Evolutionary conservation across 108 stramenopile genomes (phyloP).

Genomic region (Skeletonema grethae): DNA sequence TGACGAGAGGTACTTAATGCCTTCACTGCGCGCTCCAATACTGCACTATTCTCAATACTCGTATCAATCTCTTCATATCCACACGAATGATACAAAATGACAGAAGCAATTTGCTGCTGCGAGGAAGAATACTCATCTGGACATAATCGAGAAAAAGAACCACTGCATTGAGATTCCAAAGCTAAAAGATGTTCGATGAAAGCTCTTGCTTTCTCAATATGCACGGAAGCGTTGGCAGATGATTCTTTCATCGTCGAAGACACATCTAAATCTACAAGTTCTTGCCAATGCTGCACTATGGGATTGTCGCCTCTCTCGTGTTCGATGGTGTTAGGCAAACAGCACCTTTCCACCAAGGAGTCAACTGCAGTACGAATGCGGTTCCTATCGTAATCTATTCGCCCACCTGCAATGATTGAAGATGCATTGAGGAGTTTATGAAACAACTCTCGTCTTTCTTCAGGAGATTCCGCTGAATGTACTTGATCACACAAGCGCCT

Average conservation of each 20-base stretch:
- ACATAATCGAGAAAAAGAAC: conserved; percentile 66
- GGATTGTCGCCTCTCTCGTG: not conserved
- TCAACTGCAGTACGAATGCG: conserved; percentile 27
- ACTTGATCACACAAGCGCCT: conserved; percentile 19
- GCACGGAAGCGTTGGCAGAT: not conserved
- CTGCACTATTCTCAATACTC: conserved; percentile 2
- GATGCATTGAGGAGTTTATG: conserved; percentile 21
- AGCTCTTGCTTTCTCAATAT: conserved; percentile 1
- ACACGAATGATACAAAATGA: conserved; percentile 58
- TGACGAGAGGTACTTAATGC: conserved; percentile 53
- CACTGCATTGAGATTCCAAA: conserved; percentile 17
- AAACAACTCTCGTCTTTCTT: conserved; percentile 12
- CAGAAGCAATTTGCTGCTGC: conserved; percentile 46
- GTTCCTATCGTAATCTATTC: conserved; percentile 22
- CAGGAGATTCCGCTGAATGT: conserved; percentile 1
- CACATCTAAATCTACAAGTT: conserved; percentile 30
- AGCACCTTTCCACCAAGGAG: conserved; percentile 23
- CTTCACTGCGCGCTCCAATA: conserved; percentile 17
- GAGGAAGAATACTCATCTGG: conserved; percentile 48
- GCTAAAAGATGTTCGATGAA: conserved; percentile 20
- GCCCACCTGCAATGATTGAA: conserved; percentile 30
- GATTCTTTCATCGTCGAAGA: conserved; percentile 19
- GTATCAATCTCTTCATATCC: not conserved
- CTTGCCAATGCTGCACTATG: conserved; percentile 40
- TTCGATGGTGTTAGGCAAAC: conserved; percentile 9